Base-by-base conservation (phyloP, 2,329 filamentous ascomycete genomes). In the Fonsecaea nubica region DNA sequence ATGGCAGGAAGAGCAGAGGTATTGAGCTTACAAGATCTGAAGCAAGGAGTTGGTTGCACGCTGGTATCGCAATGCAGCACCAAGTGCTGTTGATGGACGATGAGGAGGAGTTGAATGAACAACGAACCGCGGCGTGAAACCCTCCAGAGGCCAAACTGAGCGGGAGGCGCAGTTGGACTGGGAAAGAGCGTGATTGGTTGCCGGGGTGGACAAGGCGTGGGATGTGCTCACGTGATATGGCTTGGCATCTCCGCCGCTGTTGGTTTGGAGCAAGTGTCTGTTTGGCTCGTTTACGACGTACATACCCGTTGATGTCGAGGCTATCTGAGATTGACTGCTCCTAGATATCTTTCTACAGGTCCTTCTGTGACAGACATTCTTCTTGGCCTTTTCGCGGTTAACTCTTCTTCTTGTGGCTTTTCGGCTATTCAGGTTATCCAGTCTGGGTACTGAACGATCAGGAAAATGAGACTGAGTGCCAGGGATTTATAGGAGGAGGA, bases 11-110 rank as follows among this genome's bases (percentile, higher is more conserved):
- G 53, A 58, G 52, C 58, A 57, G 60, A 70, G 59, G 68, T 63
- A 59, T 36, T 65, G 56, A 68, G 66, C 68, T 63, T 70, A 70
- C 68, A 68, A 67, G 63, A 70, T 68, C 58, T 60, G 53, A 66
- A 62, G 58, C 40, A 55, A 60, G 35, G 56, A 64, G 62, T 53
- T 58, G 58, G 58, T 50, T 60, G 60, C 48, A 63, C 32, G 54
- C 61, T 63, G 64, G 40, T 62, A 40, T 69, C 40, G 64, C 57
- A 57, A 63, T 54, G 50, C 58, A 63, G 48, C 56, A 55, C 62
- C 67, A 64, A 62, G 57, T 63, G 63, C 32, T 64, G 62, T 65
- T 69, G 68, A 61, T 65, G 59, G 54, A 50, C 45, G 42, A 58
- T 56, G 38, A 58, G 36, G 36, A 64, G 52, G 58, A 58, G 53